phyloP scores from a whole-genome alignment of 306 rosid species.

The Chamaecrista fasciculata region DNA sequence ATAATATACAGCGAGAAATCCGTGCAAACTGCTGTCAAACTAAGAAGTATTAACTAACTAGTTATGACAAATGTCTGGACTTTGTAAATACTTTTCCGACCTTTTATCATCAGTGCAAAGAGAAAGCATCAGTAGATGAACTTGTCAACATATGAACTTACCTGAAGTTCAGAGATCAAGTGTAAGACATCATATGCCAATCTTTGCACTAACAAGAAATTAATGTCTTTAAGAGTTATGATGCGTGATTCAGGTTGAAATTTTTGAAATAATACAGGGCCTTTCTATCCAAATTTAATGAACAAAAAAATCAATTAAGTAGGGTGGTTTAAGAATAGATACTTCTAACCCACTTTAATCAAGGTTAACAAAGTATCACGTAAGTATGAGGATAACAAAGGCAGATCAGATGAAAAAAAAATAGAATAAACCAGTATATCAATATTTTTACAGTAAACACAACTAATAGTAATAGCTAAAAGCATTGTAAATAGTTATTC shows the following conservation, averaged over 20 bases:
- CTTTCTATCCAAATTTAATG: neutral
- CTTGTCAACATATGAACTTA: constrained; percentile 54
- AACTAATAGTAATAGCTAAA: neutral
- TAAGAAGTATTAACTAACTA: neutral
- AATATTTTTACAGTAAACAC: neutral
- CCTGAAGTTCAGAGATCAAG: constrained; percentile 70
- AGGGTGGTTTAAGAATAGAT: neutral
- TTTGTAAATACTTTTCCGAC: neutral
- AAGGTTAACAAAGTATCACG: neutral
- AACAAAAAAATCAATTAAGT: neutral
- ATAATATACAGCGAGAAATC: neutral
- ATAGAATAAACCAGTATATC: neutral
- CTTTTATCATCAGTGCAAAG: constrained; percentile 19
- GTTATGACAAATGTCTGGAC: neutral
- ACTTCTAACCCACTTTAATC: neutral
- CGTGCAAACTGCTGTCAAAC: neutral
- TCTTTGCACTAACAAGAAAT: constrained; percentile 19
- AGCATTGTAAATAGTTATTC: neutral
- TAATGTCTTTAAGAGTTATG: neutral
- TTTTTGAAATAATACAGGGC: neutral
- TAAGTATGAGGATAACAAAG: neutral
- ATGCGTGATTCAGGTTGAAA: neutral
- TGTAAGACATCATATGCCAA: constrained; percentile 51
- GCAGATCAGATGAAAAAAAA: neutral
- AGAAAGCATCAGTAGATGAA: constrained; percentile 41